Percentiles rank a stretch among this genome's conserved stretches.
phyloP scores from a whole-genome alignment of 2,329 filamentous ascomycete species.

The Pseudogymnoascus sp. region DNA sequence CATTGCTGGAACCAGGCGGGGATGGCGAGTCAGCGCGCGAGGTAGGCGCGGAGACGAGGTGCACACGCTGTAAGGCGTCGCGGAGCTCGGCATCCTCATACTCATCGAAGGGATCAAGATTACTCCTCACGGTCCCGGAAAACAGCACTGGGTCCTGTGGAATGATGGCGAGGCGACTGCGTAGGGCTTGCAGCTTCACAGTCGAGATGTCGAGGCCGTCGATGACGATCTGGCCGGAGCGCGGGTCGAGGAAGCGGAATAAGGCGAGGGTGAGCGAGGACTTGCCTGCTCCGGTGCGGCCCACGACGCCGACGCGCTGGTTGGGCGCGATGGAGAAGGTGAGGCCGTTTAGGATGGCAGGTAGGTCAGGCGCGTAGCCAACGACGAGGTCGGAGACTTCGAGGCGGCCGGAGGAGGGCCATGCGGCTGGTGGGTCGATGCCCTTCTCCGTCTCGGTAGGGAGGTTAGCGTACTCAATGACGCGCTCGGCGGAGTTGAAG shows the following conservation, averaged over 20 bases:
- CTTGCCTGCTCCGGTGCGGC: slow-evolving; percentile 71
- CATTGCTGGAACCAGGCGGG: slow-evolving; percentile 27
- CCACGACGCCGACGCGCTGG: slow-evolving; percentile 68
- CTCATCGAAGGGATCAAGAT: slow-evolving; percentile 69
- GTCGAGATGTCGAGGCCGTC: slow-evolving; percentile 69
- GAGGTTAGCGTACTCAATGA: slow-evolving; percentile 66
- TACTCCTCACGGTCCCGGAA: slow-evolving; percentile 67
- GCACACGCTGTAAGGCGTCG: slow-evolving; percentile 62
- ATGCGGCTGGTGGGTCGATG: slow-evolving; percentile 55
- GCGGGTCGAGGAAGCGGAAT: slow-evolving; percentile 68
- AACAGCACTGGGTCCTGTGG: slow-evolving; percentile 78
- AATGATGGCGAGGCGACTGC: slow-evolving; percentile 71
- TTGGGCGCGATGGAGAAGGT: slow-evolving; percentile 58
- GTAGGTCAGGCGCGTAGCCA: slow-evolving; percentile 61
- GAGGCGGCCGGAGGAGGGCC: slow-evolving; percentile 66
- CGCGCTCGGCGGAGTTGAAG: slow-evolving; percentile 71
- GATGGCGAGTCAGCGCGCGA: slow-evolving; percentile 30
- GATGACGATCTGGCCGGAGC: slow-evolving; percentile 57
- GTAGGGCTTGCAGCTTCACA: slow-evolving; percentile 60
- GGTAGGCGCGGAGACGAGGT: slow-evolving; percentile 37
- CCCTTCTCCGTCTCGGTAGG: slow-evolving; percentile 59
- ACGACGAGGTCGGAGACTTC: slow-evolving; percentile 68
- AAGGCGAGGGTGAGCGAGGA: slow-evolving; percentile 67
- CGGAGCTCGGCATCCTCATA: slow-evolving; percentile 61
- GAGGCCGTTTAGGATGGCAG: slow-evolving; percentile 61